Evolutionary conservation across 169 alveolate genomes (phyloP), one percentile per base, ranked within the genome.

Genomic region (Plasmodium sp.): DNA sequence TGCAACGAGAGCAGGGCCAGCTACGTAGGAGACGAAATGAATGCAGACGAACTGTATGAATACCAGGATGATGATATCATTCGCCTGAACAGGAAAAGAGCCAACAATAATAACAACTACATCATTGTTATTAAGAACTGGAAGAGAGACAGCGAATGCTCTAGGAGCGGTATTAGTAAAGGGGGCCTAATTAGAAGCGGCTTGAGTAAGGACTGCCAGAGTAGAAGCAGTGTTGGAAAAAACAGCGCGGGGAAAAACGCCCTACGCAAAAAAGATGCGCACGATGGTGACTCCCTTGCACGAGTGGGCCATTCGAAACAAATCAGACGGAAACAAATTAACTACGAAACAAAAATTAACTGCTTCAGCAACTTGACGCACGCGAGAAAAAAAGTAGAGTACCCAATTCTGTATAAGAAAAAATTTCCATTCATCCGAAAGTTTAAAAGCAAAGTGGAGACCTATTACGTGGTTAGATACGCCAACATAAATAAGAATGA

Each of bases 311-410:
- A 80, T 16, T 67, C 90, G 4, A 71, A 48, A 10, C 43, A 45
- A 58, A 90, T 81, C 33, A 62, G 74, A 45, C 34, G 62, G 48
- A 90, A 80, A 62, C 45, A 14, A 62, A 67, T 45, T 27, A 81
- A 80, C 5, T 34, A 81, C 36, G 94, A 90, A 58, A 56, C 75
- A 58, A 90, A 90, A 90, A 36, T 67, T 58, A 90, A 90, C 18
- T 81, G 84, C 36, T 81, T 80, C 83, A 90, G 74, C 73, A 80
- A 80, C 72, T 22, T 41, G 39, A 62, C 74, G n/a, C 84, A 81
- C 27, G 88, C 45, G 74, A 80, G 51, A 18, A 90, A 80, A 62
- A 90, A 80, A 90, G 10, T 36, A 62, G 80, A 80, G 36, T 18
- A 43, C 34, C 71, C 74, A 31, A 41, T 90, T 3, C 58, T 5